Evolutionary conservation across 257 asterid species (phyloP), one percentile per base, ranked within the genome.

Genomic region (Petunia axillaris): DNA sequence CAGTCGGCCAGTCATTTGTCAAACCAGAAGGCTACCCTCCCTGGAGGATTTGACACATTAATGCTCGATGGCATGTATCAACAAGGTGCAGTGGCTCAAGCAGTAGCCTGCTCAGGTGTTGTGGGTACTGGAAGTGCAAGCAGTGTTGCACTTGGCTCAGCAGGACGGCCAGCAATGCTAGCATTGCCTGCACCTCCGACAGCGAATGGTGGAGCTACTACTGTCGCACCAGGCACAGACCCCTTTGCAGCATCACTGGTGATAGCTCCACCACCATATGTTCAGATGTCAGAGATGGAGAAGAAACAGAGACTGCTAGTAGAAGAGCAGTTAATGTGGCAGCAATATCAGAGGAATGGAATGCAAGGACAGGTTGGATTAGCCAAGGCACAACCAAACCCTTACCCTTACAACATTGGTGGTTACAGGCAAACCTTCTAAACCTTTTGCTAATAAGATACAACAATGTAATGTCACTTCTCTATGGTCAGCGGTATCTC

Each of bases 271-370:
- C 98, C 99, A 2, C 36, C 99, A 1, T 94, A 91, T 2, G 98
- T 96, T 81, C 98, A 96, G 84, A 91, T 94, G 97, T 88, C 98
- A 2, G 99, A 94, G 53, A 83, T 96, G 92, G 99, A 96, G 87
- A 96, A 89, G 89, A 96, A 94, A 83, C 98, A 90, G 78, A 86
- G 87, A 67, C 76, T 91, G 79, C 82, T 91, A 40, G 87, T 80
- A 13, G 93, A 96, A 65, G 98, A 96, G 87, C 99, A 96, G 73
- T 3, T 86, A 40, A 88, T 89, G 91, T 96, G 99, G 99, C 98
- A 93, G 87, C 92, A 94, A 65, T 94, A 90, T 65, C 82, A 89
- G n/a, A 91, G 87, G 39, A 92, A 89, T 76, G 99, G 98, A 80
- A 91, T 86, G 93, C 98, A 93, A 81, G 98, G 97, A 41, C 91